Evolutionary conservation across 129 eudicot genomes (phyloP).

Genomic region (Tagetes erecta): DNA sequence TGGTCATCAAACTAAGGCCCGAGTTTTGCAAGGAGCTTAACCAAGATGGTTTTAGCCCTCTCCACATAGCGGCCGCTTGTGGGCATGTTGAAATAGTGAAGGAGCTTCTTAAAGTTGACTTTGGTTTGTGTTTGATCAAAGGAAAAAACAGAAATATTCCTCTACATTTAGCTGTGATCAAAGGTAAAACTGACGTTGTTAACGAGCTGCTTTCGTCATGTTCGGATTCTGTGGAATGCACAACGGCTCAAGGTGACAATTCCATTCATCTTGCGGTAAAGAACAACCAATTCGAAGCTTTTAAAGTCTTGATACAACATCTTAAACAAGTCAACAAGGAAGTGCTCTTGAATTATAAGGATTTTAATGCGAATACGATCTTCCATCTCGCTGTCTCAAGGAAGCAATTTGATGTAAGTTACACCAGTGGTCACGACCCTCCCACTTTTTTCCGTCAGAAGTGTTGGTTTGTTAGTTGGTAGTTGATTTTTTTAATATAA

Average conservation of each 20-base stretch:
- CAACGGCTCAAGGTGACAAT: conserved; percentile 43
- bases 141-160: conserved; percentile 50
- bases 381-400: conserved; percentile 48
- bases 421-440: too few species aligned
- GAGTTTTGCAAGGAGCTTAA: conserved; percentile 38
- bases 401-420: conserved; percentile 44
- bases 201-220: conserved; percentile 31
- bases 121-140: conserved; percentile 35
- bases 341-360: conserved; percentile 28
- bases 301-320: conserved; percentile 33
- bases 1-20: conserved; percentile 24
- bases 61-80: conserved; percentile 59
- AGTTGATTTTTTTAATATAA: too few species aligned
- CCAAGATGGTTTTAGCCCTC: conserved; percentile 48
- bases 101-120: conserved; percentile 50
- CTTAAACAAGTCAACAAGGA: conserved; percentile 33
- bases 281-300: conserved; percentile 40
- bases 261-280: conserved; percentile 48
- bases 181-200: conserved; percentile 43
- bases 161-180: conserved; percentile 50
- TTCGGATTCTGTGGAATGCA: conserved; percentile 31
- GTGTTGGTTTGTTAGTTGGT: too few species aligned
- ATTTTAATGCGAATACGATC: conserved; percentile 42
- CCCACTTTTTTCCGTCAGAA: too few species aligned
- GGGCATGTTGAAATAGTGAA: conserved; percentile 52